Conservation (phyloP, 352 stramenopile genomes). For the Globisporangium lucens region DNA sequence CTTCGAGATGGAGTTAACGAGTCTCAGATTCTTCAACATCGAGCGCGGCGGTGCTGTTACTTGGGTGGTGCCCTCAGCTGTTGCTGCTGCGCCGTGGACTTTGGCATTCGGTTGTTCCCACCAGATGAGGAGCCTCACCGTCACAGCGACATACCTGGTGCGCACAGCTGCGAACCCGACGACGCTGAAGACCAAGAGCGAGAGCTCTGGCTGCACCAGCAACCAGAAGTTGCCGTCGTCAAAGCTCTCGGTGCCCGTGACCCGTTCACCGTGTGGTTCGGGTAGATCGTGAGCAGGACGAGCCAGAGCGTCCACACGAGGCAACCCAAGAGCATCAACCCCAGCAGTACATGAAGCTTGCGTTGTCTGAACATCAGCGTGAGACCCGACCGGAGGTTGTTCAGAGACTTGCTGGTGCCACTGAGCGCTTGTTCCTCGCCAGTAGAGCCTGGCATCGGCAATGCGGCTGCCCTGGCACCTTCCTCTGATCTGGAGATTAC, state of each 20-base stretch:
- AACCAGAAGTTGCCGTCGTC: slow-evolving; percentile 41
- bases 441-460: not conserved
- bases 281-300: slow-evolving; percentile 25
- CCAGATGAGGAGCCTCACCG: slow-evolving; percentile 3
- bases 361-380: not conserved
- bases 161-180: slow-evolving; percentile 20
- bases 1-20: not conserved
- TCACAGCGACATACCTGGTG: slow-evolving; percentile 21
- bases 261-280: slow-evolving; percentile 32
- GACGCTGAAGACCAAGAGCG: slow-evolving; percentile 20
- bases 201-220: slow-evolving; percentile 23
- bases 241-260: slow-evolving; percentile 29
- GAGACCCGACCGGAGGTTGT: not conserved
- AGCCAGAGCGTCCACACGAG: slow-evolving; percentile 31
- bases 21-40: not conserved
- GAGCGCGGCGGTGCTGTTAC: not conserved
- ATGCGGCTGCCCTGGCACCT: not conserved
- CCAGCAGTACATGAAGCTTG: not conserved
- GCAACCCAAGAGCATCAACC: not conserved
- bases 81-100: not conserved
- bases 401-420: not conserved
- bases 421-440: not conserved
- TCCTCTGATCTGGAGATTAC: not conserved
- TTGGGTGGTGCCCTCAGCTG: not conserved
- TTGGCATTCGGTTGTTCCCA: not conserved